Conservation (phyloP, 192 early-diverging fungal species). For the Coemansia sp. region DNA sequence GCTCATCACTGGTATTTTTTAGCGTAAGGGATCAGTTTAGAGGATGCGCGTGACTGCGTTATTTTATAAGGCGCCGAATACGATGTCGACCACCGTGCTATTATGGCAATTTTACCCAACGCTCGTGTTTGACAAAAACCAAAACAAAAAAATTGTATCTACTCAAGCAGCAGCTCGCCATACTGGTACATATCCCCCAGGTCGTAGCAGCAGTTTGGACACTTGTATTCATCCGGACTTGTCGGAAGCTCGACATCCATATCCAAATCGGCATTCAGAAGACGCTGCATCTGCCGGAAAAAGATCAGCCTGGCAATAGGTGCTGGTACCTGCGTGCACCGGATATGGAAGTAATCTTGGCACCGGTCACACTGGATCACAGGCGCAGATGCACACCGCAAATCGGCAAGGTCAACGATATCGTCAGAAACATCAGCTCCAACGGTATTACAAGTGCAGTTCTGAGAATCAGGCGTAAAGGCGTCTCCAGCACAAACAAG, state of each 20-base stretch:
- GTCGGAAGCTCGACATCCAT: constrained; percentile 17
- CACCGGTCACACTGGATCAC: constrained; percentile 69
- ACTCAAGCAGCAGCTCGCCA: constrained; percentile 38
- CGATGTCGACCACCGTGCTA: background rate
- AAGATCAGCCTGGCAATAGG: constrained; percentile 21
- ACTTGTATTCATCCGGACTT: constrained; percentile 21
- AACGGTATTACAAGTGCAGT: constrained; percentile 44
- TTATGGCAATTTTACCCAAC: background rate
- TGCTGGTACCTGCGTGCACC: constrained; percentile 56
- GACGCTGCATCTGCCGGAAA: constrained; percentile 33
- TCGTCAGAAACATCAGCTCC: constrained; percentile 8
- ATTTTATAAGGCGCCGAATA: too few species aligned
- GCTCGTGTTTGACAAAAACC: background rate
- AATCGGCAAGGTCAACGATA: constrained; percentile 8
- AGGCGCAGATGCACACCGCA: constrained; percentile 11
- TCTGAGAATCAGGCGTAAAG: constrained; percentile 25
- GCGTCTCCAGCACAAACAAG: constrained; percentile 14
- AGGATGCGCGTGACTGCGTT: background rate
- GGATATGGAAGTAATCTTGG: constrained; percentile 58
- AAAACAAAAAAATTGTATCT: background rate
- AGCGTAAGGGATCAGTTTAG: constrained; percentile 1
- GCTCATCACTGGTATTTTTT: constrained; percentile 15
- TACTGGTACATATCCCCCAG: constrained; percentile 21
- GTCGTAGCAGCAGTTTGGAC: constrained; percentile 42
- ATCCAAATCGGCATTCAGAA: constrained; percentile 22